Evolutionary conservation across 768 basidiomycete genomes (phyloP).

Genomic region (Suillus tomentosus): DNA sequence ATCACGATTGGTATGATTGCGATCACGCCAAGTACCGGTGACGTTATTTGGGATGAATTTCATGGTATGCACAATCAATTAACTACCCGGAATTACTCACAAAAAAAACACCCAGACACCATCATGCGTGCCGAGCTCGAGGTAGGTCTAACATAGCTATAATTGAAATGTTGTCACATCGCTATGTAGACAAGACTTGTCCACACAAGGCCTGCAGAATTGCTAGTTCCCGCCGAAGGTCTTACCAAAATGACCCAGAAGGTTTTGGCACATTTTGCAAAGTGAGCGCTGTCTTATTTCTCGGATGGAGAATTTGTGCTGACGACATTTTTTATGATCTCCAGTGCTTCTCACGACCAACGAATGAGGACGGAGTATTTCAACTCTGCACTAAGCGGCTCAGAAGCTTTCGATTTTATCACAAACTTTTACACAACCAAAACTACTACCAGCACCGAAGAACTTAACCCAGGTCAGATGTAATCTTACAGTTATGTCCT

Average conservation of each 20-base stretch:
- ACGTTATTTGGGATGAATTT: conserved; percentile 93
- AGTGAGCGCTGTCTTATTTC: conserved; percentile 41
- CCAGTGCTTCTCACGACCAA: conserved; percentile 35
- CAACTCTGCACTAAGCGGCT: conserved; percentile 54
- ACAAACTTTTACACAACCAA: conserved; percentile 67
- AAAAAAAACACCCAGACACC: conserved; percentile 51
- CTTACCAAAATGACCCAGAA: conserved; percentile 74
- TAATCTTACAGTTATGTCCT: conserved; percentile 18
- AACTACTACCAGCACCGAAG: conserved; percentile 43
- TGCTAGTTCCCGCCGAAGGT: conserved; percentile 62
- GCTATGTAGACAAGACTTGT: conserved; percentile 74
- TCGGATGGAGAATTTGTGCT: conserved; percentile 11
- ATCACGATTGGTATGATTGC: conserved; percentile 71
- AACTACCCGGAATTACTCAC: conserved; percentile 7
- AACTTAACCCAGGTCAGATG: conserved; percentile 45
- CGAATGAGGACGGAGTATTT: conserved; percentile 68
- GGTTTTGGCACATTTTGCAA: conserved; percentile 70
- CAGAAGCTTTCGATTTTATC: conserved; percentile 68
- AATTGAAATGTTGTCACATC: conserved; percentile 10
- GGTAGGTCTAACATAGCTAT: conserved; percentile 40
- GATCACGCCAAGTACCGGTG: conserved; percentile 86
- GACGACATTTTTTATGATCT: conserved; percentile 31
- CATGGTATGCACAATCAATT: conserved; percentile 50
- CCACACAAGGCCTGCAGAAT: conserved; percentile 81
- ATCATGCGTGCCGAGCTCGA: conserved; percentile 89